A percentile compares a stretch with the other conserved stretches of the same genome.
Conservation (phyloP, 164 flowering plant species). For the Vitis cinerea region DNA sequence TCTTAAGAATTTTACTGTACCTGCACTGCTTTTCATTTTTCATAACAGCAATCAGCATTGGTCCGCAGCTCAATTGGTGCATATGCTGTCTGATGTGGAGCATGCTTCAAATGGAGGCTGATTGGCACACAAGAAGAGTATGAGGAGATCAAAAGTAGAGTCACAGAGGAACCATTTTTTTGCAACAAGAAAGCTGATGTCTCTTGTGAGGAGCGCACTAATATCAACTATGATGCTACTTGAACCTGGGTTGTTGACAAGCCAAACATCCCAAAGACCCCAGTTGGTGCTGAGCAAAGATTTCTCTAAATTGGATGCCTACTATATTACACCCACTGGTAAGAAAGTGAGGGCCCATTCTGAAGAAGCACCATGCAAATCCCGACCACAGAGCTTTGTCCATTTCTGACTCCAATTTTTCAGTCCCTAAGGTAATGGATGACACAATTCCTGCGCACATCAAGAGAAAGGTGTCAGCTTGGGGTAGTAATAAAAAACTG, state of each 20-base stretch:
- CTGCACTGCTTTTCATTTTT: neutral
- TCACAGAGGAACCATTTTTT: conserved; percentile 52
- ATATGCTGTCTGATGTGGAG: conserved; percentile 64
- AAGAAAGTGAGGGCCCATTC: conserved; percentile 50
- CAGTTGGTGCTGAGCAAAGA: conserved; percentile 58
- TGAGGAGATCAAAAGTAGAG: conserved; percentile 60
- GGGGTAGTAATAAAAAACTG: conserved; percentile 19
- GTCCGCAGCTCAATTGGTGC: conserved; percentile 17
- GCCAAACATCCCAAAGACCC: conserved; percentile 75
- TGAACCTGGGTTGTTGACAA: conserved; percentile 78
- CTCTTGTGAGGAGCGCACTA: conserved; percentile 72
- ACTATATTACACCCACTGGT: conserved; percentile 58
- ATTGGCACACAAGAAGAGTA: conserved; percentile 64
- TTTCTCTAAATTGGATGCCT: conserved; percentile 61
- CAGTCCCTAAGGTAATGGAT: conserved; percentile 50
- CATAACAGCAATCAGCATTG: conserved; percentile 18
- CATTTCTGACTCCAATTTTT: conserved; percentile 34
- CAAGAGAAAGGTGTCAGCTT: conserved; percentile 9
- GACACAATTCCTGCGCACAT: conserved; percentile 52
- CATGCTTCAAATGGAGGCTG: conserved; percentile 80
- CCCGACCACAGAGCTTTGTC: conserved; percentile 41
- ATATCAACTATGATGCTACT: conserved; percentile 58
- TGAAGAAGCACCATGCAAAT: conserved; percentile 50
- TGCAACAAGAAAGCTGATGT: conserved; percentile 43
- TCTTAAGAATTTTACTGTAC: too few relatives aligned